Conservation (phyloP, 257 asterid genomes). For the Hygrophila difformis region DNA sequence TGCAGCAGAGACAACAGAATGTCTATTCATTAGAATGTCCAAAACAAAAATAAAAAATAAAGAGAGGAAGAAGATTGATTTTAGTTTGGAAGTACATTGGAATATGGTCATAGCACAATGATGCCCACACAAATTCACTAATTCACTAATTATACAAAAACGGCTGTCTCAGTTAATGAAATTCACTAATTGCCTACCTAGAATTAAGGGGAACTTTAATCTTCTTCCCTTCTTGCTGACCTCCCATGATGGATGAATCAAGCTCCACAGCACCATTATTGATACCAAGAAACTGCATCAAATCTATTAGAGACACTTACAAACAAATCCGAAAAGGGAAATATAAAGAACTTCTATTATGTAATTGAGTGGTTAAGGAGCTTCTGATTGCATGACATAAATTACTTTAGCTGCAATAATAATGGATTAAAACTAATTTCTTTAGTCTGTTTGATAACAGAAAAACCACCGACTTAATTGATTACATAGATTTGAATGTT, state of each 20-base stretch:
- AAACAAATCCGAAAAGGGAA: constrained; percentile 23
- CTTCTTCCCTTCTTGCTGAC: constrained; percentile 83
- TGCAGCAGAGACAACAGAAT: constrained; percentile 25
- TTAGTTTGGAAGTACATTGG: not conserved
- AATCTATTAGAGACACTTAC: constrained; percentile 38
- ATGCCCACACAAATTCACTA: too few relatives aligned
- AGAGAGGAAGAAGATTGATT: too few relatives aligned
- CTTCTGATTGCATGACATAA: not conserved
- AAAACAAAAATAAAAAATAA: too few relatives aligned
- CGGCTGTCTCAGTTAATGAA: not conserved
- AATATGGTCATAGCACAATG: not conserved
- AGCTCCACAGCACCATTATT: constrained; percentile 90
- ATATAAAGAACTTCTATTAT: constrained; percentile 7
- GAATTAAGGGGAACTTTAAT: constrained; percentile 90
- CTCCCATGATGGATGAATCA: constrained; percentile 85
- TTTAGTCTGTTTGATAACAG: too few relatives aligned
- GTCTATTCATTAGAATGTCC: constrained; percentile 12
- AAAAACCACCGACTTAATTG: too few relatives aligned
- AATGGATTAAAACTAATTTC: too few relatives aligned
- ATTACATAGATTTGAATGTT: too few relatives aligned
- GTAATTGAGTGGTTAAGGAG: constrained; percentile 4
- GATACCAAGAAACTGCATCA: constrained; percentile 79
- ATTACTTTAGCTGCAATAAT: too few relatives aligned
- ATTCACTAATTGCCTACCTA: constrained; percentile 46
- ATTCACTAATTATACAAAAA: constrained; percentile 3